Base-by-base conservation (phyloP, 2,329 filamentous ascomycete genomes). In the Nemania sp. region DNA sequence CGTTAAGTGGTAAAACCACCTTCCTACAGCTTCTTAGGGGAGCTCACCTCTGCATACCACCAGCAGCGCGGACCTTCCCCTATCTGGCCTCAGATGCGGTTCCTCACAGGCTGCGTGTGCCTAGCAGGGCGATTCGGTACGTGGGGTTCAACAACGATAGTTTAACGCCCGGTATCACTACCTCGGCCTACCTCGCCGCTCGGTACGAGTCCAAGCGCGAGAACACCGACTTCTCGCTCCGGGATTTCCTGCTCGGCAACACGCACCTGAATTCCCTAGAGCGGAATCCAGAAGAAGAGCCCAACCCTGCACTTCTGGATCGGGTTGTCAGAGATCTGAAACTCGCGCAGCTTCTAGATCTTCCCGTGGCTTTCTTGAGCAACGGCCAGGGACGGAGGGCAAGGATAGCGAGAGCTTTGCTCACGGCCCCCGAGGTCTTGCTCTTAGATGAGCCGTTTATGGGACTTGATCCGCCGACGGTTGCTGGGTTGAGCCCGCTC, bases 381-480 rank as follows among this genome's bases (percentile, higher is more conserved):
- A 98, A 98, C 79, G 96, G 96, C 0, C 96, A 99, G 80, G 95
- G 92, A 6, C 86, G 95, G 70, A 85, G 96, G 62, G 92, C 95
- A 7, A 89, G 93, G 69, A 97, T 99, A 73, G 96, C 94, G 1
- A 92, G 93, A 74, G 94, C 94, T 0, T 81, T 99, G 58, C 84
- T 98, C 66, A 89, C 85, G 6, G 86, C 87, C 60, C 96, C 96
- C 0, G 92, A 97, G 79, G 86, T 97, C 11, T 77, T 99, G 68
- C 84, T 98, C 60, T 84, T 97, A 2, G 96, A 99, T 80, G 95
- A 97, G 74, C 95, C 96, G 0, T 98, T 98, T 77, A 97, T 98
- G 92, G 95, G 96, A 0, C 84, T 99, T 18, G 96, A 98, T 79
- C 96, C 95, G 15, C 90, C 90, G 5, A 97, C 94, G 0, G 87